Base-by-base conservation (phyloP, 1,284 basidiomycete genomes). In the Schizophyllum commune region DNA sequence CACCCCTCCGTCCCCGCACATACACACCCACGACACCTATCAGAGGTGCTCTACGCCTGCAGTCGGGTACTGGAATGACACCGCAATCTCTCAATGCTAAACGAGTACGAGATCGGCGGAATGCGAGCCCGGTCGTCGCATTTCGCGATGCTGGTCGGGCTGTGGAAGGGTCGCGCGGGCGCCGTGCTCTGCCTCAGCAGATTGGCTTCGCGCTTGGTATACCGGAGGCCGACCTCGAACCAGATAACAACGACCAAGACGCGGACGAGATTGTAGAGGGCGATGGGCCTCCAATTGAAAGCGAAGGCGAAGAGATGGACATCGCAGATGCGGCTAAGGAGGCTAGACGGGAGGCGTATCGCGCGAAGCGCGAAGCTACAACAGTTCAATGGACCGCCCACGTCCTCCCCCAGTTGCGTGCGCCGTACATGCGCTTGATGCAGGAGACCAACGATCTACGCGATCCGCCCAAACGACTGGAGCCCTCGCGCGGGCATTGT, bases 391-490 rank as follows among this genome's bases (percentile, higher is more conserved):
- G 61, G 61, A 34, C 54, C 34, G 0, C 17, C 1, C 56, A 57
- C 6, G 22, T 57, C 32, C 7, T 63, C 0, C 62, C 62, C 1
- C 1, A 3, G 1, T 17, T 63, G 1, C 39, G 57, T 4, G 34
- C 52, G 2, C 22, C 52, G 32, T 53, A 55, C 11, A n/a, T 55
- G 1, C 32, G 20, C 7, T 5, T 63, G 1, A 13, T 63, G 0
- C 39, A 63, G 1, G 47, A 58, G 19, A 58, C 62, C 1, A 52
- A 56, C 1, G 55, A 52, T 2, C 57, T 63, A 17, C 57, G 55
- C 1, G n/a, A 60, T 22, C 20, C 21, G 21, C 39, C 39, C 2
- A 3, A 8, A 47, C 3, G 39, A 17, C 2, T 17, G 9, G 4
- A 47, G 8, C 39, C 39, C 9, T 2, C 39, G 17, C 39, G 17